These are phyloP conservation scores for Amanita rubescens DNA, from an alignment of 768 basidiomycete genomes.

Conservation along the genomic window DNA sequence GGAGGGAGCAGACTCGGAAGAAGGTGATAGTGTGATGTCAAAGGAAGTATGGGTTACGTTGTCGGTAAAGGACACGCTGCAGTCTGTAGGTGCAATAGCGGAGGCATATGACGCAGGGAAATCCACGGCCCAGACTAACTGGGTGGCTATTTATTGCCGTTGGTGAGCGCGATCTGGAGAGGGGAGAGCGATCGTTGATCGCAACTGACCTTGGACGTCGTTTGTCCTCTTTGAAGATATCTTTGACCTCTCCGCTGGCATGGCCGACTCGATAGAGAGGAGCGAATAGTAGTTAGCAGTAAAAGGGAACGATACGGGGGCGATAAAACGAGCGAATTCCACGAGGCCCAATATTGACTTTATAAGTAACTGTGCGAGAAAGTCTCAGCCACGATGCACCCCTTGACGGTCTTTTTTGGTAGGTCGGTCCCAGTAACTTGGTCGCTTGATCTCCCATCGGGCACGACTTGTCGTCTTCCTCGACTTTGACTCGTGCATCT, in stretches of 20 bases:
- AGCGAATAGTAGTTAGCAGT: background rate
- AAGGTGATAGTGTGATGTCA: conserved; percentile 16
- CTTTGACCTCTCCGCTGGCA: conserved; percentile 8
- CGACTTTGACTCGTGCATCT: conserved; percentile 2
- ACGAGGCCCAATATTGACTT: conserved; percentile 7
- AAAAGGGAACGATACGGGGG: background rate
- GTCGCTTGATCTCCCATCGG: background rate
- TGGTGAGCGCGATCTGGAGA: background rate
- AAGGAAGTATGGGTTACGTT: conserved; percentile 53
- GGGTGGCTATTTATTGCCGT: conserved; percentile 4
- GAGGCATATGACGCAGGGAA: background rate
- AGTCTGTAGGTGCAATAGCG: background rate
- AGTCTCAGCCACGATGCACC: conserved; percentile 7
- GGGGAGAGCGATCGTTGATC: background rate
- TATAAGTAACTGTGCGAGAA: conserved; percentile 4
- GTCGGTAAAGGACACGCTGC: conserved; percentile 45
- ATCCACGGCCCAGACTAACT: conserved; percentile 9
- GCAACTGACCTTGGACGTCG: conserved; percentile 1
- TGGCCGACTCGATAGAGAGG: background rate
- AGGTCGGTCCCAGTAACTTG: conserved; percentile 5
- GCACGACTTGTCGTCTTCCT: conserved; percentile 1
- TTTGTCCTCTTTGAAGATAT: conserved; percentile 1
- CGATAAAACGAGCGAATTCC: conserved; percentile 5
- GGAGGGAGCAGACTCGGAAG: background rate
- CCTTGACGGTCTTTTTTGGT: conserved; percentile 2